A percentile compares a stretch with the other conserved stretches of the same genome.
phyloP scores from a whole-genome alignment of 305 asterid genomes.

The Solanum hybrid region DNA sequence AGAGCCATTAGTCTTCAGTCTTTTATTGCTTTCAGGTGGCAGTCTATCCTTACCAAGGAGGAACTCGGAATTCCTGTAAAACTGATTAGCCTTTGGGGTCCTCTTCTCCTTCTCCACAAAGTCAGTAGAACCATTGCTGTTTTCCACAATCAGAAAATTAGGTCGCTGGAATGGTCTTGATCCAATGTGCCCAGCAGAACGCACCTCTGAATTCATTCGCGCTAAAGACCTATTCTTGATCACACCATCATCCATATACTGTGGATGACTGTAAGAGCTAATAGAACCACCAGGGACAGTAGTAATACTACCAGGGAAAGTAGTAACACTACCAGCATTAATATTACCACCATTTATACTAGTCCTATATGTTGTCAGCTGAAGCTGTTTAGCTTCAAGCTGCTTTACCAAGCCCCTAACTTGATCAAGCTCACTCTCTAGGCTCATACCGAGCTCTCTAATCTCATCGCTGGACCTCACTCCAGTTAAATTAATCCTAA shows the following conservation, averaged over 20 bases:
- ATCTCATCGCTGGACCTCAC: slow-evolving; percentile 11
- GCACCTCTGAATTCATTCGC: slow-evolving; percentile 46
- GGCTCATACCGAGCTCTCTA: slow-evolving; percentile 14
- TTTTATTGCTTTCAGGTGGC: slow-evolving; percentile 67
- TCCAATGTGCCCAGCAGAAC: slow-evolving; percentile 33
- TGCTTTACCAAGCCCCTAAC: slow-evolving; percentile 19
- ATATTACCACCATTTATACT: slow-evolving; percentile 9
- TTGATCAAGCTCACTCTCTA: slow-evolving; percentile 20
- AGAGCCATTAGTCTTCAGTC: slow-evolving; percentile 35
- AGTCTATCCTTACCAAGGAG: slow-evolving; percentile 80
- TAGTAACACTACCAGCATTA: slow-evolving; percentile 3
- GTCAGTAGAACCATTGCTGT: slow-evolving; percentile 31
- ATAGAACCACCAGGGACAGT: slow-evolving; percentile 4
- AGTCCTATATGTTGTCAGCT: slow-evolving; percentile 9
- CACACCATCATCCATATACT: neutral
- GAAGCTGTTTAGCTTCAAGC: slow-evolving; percentile 21
- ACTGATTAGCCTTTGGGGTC: slow-evolving; percentile 91
- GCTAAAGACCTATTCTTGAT: slow-evolving; percentile 13
- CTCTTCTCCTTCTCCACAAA: slow-evolving; percentile 74
- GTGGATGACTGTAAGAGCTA: neutral
- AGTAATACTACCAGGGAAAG: slow-evolving; percentile 1
- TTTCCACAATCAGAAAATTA: slow-evolving; percentile 46
- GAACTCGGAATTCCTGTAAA: slow-evolving; percentile 67
- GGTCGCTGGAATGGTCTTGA: slow-evolving; percentile 49
- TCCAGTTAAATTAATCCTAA: slow-evolving; percentile 18